Conservation (phyloP, 768 basidiomycete genomes). For the Leccinum sublutescens region DNA sequence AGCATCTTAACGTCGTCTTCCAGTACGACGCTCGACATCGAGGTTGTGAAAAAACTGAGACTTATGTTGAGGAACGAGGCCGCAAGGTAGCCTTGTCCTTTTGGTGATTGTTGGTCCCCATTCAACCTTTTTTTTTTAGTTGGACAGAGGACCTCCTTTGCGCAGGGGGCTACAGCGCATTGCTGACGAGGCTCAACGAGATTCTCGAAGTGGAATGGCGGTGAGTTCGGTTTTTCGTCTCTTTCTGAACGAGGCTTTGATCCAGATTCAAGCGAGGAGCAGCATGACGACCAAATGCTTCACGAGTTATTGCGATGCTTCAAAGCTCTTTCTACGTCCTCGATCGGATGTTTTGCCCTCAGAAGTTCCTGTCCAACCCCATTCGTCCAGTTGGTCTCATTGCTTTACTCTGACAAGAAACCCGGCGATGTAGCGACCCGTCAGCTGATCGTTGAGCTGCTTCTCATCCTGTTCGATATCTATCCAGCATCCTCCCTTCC, state of each 20-base stretch:
- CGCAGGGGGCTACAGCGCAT: constrained; percentile 79
- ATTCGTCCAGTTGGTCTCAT: constrained; percentile 75
- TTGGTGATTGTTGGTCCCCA: background rate
- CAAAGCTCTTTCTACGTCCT: constrained; percentile 88
- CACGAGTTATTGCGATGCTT: constrained; percentile 92
- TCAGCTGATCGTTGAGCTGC: constrained; percentile 86
- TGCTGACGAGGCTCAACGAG: constrained; percentile 85
- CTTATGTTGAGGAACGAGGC: constrained; percentile 87
- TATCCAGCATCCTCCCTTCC: constrained; percentile 75
- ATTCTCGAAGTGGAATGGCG: constrained; percentile 96
- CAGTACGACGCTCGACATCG: constrained; percentile 78
- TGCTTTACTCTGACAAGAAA: constrained; percentile 97
- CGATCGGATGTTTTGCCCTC: constrained; percentile 86
- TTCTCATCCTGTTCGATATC: constrained; percentile 85
- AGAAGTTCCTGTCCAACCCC: constrained; percentile 88
- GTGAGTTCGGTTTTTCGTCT: constrained; percentile 42
- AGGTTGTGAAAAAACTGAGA: constrained; percentile 82
- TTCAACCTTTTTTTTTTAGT: constrained; percentile 37
- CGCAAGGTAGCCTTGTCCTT: constrained; percentile 55
- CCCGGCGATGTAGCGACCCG: constrained; percentile 91
- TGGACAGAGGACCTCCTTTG: constrained; percentile 89
- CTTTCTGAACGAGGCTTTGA: constrained; percentile 7
- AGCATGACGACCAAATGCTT: constrained; percentile 93
- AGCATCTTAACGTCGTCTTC: constrained; percentile 65
- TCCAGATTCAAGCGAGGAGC: constrained; percentile 74